Evolutionary conservation across 148 eudicot species (phyloP).

Genomic region (Agrostemma githago): DNA sequence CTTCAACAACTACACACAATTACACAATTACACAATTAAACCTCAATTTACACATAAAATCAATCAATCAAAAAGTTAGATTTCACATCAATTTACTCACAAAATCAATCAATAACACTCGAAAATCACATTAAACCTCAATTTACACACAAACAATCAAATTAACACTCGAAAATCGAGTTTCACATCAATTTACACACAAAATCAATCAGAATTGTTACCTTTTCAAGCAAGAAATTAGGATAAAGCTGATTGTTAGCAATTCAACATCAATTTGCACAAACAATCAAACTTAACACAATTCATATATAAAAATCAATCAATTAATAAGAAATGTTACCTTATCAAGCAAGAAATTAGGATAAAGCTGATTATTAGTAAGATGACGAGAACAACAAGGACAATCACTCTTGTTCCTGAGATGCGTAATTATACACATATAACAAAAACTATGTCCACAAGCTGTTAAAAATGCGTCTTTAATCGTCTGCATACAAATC

Average conservation of each 20-base stretch:
- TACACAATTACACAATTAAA: conserved; percentile 31
- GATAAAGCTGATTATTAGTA: conserved; percentile 59
- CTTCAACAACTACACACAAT: conserved; percentile 75
- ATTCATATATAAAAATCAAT: conserved; percentile 7
- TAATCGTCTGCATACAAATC: conserved; percentile 62
- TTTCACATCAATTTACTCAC: conserved; percentile 21
- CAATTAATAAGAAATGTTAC: conserved; percentile 6
- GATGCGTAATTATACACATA: conserved; percentile 88
- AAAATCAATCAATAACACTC: not conserved
- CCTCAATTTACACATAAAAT: conserved; percentile 47
- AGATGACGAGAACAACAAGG: conserved; percentile 72
- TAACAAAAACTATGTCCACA: conserved; percentile 90
- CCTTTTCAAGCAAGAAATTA: conserved; percentile 88
- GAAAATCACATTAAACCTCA: not conserved
- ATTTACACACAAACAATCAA: conserved; percentile 6
- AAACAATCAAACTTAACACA: not conserved
- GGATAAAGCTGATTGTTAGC: conserved; percentile 64
- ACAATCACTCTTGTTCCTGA: conserved; percentile 75
- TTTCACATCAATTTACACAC: not conserved
- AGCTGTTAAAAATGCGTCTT: conserved; percentile 73
- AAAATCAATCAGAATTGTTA: not conserved
- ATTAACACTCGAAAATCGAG: not conserved
- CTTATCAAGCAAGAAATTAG: conserved; percentile 89
- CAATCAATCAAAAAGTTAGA: not conserved
- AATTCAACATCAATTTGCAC: not conserved